These are phyloP conservation scores for Talaromyces sp. DNA, from an alignment of 2,329 filamentous ascomycete genomes.

Conservation along the genomic window DNA sequence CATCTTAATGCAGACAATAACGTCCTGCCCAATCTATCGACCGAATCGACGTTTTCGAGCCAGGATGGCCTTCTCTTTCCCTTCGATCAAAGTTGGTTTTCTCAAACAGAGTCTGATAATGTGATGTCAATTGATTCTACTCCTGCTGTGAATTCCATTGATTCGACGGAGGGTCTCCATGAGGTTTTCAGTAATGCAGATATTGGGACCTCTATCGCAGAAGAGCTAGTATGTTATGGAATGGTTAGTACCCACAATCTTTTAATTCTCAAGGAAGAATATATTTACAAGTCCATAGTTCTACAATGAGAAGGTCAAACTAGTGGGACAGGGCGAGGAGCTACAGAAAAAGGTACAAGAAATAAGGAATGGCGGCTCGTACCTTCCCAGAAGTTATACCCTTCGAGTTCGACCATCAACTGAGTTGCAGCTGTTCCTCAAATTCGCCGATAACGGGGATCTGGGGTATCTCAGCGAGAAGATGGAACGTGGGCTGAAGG, in stretches of 20 bases:
- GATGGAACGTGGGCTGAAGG: not conserved
- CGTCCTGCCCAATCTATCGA: not conserved
- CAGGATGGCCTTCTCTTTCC: not conserved
- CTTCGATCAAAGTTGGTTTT: not conserved
- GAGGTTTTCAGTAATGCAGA: not conserved
- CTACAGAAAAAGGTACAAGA: conserved; percentile 3
- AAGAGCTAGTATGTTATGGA: conserved; percentile 5
- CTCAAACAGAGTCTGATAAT: not conserved
- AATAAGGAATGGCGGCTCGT: not conserved
- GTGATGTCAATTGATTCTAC: not conserved
- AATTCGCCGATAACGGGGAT: not conserved
- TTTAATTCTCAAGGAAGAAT: not conserved
- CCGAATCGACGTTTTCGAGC: not conserved
- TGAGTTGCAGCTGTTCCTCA: not conserved
- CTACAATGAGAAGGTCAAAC: conserved; percentile 9
- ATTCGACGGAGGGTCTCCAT: not conserved
- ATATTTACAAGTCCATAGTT: not conserved
- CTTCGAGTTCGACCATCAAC: not conserved
- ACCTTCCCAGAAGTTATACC: not conserved
- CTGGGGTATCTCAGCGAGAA: conserved; percentile 9
- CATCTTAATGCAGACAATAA: not conserved
- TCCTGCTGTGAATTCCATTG: not conserved
- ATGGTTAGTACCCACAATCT: not conserved
- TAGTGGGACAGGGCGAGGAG: conserved; percentile 5
- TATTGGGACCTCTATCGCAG: not conserved